phyloP scores from a whole-genome alignment of 2,329 filamentous ascomycete species.

The Colletotrichum sp. region DNA sequence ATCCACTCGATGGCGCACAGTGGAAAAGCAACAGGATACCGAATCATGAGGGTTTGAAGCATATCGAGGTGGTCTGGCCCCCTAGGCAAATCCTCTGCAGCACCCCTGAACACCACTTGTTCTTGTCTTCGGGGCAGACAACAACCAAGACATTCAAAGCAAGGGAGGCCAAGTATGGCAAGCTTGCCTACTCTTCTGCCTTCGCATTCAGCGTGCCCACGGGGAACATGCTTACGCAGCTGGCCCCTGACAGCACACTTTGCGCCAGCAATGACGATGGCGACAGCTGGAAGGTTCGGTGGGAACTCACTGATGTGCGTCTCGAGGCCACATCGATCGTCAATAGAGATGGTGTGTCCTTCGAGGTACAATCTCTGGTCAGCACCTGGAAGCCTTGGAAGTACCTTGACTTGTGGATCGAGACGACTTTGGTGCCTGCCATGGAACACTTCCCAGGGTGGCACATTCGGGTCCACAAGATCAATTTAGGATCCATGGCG shows the following conservation, averaged over 20 bases:
- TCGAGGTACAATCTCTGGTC: neutral
- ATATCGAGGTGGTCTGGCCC: neutral
- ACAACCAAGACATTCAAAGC: conserved; percentile 34
- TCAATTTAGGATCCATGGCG: neutral
- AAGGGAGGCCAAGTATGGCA: conserved; percentile 41
- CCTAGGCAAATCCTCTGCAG: conserved; percentile 47
- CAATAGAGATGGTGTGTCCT: neutral
- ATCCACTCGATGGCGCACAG: conserved; percentile 26
- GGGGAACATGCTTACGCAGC: conserved; percentile 30
- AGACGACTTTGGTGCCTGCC: conserved; percentile 11
- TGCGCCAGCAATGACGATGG: conserved; percentile 19
- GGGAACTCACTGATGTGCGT: conserved; percentile 12
- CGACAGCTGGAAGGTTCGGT: conserved; percentile 14
- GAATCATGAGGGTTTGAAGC: neutral
- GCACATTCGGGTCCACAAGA: conserved; percentile 18
- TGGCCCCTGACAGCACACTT: conserved; percentile 23
- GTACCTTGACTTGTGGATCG: conserved; percentile 4
- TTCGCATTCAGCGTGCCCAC: conserved; percentile 40
- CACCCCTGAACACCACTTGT: conserved; percentile 36
- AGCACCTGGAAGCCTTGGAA: conserved; percentile 22
- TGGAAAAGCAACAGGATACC: neutral
- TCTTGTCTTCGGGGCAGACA: conserved; percentile 41
- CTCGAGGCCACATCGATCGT: neutral
- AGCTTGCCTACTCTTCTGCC: conserved; percentile 43
- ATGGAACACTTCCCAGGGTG: conserved; percentile 4